Base-by-base conservation (phyloP, 768 basidiomycete species). In the Cantharellus cinnabarinus region DNA sequence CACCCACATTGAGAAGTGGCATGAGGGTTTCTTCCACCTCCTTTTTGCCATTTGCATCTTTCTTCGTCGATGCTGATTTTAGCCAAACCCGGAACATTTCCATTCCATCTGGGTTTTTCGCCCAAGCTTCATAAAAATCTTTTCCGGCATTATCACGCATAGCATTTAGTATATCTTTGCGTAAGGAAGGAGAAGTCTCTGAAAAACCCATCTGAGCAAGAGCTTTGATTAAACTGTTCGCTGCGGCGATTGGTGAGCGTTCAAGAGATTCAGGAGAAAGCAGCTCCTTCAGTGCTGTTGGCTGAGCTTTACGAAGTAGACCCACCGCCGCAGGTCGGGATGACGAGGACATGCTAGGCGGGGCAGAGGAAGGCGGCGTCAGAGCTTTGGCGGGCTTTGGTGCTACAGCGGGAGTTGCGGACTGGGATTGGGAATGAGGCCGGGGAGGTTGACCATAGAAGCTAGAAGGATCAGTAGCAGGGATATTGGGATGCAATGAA, bases 71-170 rank as follows among this genome's bases (percentile, higher is more conserved):
- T 34, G 78, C 83, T 1, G 81, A 74, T 70, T 81, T 85, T 61
- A 90, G 70, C 88, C 88, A 90, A 64, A 85, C 84, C 55, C 84
- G 77, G 50, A 84, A 79, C 41, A 89, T 75, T 61, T 85, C 84
- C 73, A 89, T 80, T 15, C 85, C 88, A 42, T 70, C 68, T 50
- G 66, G n/a, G 67, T 85, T 87, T 68, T 87, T 86, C 14, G 79
- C 77, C 86, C 87, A 89, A 3, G 85, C 86, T 50, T 85, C 79
- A 68, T 85, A 89, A 66, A 89, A 90, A 65, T 86, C 84, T 66
- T 88, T 86, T 48, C 80, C 83, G 38, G 88, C 88, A 54, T 81
- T 79, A 68, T 90, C 86, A 63, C 87, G 76, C 63, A 89, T 83
- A 70, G 80, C 82, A 15, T 81, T 83, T 59, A 90, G 70, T 58